A percentile compares a stretch with the other conserved stretches of the same genome.
phyloP scores from a whole-genome alignment of 106 monocot species.

The Dendrobium nobile region DNA sequence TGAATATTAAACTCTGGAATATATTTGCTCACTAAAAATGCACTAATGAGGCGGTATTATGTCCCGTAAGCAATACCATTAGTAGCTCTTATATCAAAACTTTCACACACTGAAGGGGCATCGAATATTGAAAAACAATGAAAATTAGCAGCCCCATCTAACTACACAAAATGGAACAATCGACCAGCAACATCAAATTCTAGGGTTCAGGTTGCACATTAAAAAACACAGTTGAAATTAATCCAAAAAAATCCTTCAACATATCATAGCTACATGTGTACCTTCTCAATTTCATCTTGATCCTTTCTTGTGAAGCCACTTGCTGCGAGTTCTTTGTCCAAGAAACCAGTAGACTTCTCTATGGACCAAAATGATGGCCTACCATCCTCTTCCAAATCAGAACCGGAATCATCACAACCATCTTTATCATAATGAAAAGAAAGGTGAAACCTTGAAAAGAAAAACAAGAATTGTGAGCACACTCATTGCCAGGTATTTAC shows the following conservation, averaged over 20 bases:
- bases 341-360: slow-evolving; percentile 53
- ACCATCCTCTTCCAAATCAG: slow-evolving; percentile 38
- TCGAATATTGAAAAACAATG: no score
- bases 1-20: no score
- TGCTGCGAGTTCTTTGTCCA: slow-evolving; percentile 90
- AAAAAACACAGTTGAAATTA: not conserved
- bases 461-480: not conserved
- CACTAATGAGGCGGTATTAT: no score
- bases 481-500: not conserved
- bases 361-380: slow-evolving; percentile 80
- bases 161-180: no score
- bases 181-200: no score
- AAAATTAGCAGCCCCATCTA: no score
- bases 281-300: slow-evolving; percentile 89
- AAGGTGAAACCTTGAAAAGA: slow-evolving; percentile 59
- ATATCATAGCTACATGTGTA: slow-evolving; percentile 12
- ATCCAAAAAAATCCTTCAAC: not conserved
- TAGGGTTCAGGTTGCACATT: not conserved
- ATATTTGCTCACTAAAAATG: no score
- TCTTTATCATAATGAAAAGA: slow-evolving; percentile 31
- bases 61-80: no score
- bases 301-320: slow-evolving; percentile 89
- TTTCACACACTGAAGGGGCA: no score
- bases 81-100: no score
- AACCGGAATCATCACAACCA: slow-evolving; percentile 28